phyloP scores from a whole-genome alignment of 306 rosid genomes.

The Gynostemma pentaphyllum region DNA sequence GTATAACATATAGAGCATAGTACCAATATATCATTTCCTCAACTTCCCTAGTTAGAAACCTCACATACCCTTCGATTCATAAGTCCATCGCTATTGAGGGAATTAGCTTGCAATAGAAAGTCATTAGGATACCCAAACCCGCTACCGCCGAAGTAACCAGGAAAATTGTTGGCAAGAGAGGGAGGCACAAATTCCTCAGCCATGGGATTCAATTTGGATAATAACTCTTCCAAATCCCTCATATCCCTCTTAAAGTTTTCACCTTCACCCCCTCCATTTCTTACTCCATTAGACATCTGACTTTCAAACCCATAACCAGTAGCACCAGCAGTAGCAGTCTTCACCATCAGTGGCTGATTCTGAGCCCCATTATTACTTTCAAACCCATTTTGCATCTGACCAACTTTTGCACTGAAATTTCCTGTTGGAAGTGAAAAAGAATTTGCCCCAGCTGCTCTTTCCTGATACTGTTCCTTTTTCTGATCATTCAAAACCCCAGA shows the following conservation, averaged over 20 bases:
- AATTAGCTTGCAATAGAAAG: conserved; percentile 16
- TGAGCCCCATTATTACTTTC: conserved; percentile 42
- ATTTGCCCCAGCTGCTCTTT: conserved; percentile 17
- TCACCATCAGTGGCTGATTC: conserved; percentile 34
- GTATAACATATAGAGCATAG: not conserved
- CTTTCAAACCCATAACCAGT: conserved; percentile 18
- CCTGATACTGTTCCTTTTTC: conserved; percentile 29
- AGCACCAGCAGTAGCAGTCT: conserved; percentile 14
- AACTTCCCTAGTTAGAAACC: not conserved
- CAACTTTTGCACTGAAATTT: conserved; percentile 39
- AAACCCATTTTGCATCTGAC: conserved; percentile 57
- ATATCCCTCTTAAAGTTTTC: conserved; percentile 61
- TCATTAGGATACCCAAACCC: conserved; percentile 12
- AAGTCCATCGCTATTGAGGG: conserved; percentile 7
- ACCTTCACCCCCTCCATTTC: conserved; percentile 33
- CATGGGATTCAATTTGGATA: conserved; percentile 94
- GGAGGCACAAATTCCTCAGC: conserved; percentile 97
- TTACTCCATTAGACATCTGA: conserved; percentile 30
- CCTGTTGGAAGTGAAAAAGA: conserved; percentile 26
- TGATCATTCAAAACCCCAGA: conserved; percentile 25
- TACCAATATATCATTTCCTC: not conserved
- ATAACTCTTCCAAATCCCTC: conserved; percentile 90
- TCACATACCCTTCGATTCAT: conserved; percentile 18
- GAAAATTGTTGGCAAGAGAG: conserved; percentile 35
- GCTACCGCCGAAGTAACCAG: conserved; percentile 32